Evolutionary conservation across 2,329 filamentous ascomycete genomes (phyloP).

Genomic region (Scleromitrula shiraiana): DNA sequence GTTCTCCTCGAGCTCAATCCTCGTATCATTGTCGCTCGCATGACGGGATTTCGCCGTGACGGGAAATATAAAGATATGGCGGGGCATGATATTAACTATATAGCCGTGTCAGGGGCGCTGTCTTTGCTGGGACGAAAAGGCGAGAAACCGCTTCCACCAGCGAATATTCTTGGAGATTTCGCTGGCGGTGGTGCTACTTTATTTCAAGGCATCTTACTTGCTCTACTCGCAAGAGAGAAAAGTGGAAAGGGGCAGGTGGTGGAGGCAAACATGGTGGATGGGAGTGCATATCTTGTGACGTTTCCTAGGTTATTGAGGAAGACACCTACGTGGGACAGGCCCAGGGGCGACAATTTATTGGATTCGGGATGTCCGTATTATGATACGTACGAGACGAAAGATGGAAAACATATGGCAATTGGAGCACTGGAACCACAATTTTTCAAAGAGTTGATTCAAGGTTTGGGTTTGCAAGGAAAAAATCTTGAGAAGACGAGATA

Average conservation of each 20-base stretch:
- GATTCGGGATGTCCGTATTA: conserved; percentile 87
- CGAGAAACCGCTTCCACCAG: conserved; percentile 68
- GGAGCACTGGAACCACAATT: conserved; percentile 87
- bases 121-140: conserved; percentile 63
- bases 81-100: conserved; percentile 94
- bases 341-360: conserved; percentile 67
- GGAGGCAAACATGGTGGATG: conserved; percentile 96
- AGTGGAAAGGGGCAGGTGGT: conserved; percentile 77
- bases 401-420: conserved; percentile 76
- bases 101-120: conserved; percentile 77
- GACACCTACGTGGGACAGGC: conserved; percentile 51
- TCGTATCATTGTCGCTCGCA: conserved; percentile 69
- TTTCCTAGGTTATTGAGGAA: conserved; percentile 65
- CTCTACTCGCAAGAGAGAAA: conserved; percentile 56
- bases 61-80: conserved; percentile 83
- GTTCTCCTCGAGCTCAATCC: conserved; percentile 61
- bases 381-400: conserved; percentile 77
- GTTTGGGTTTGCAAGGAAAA: conserved; percentile 50
- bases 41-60: conserved; percentile 85
- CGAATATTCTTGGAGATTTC: conserved; percentile 83
- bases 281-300: conserved; percentile 67
- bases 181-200: conserved; percentile 79
- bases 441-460: conserved; percentile 58
- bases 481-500: conserved; percentile 46
- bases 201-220: conserved; percentile 75